Base-by-base conservation (phyloP, 208 protist species). In the Leishmania tropica region DNA sequence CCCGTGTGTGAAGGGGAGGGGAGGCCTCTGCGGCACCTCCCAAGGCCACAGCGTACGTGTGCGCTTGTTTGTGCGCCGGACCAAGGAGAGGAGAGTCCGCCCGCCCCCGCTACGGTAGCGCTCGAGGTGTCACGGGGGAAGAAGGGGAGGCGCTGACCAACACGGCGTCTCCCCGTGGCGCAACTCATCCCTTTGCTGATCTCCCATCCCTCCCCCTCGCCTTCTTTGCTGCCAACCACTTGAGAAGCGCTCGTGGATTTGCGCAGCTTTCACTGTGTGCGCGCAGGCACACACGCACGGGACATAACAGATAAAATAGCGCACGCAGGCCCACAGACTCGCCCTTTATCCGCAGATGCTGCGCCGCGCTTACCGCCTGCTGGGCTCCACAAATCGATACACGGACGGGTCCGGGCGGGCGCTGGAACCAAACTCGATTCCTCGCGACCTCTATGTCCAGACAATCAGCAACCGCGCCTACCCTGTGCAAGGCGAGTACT, bases 381-480 rank as follows among this genome's bases (percentile, higher is more conserved):
- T 94, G 5, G 92, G 90, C 6, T 90, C 88, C 21, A 97, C 95
- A 17, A 97, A 98, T 84, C 93, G 95, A 75, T 98, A 98, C 86
- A 96, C 91, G 13, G 95, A 98, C 79, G 95, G 95, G 76, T 91
- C 89, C 13, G 93, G 93, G 6, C 90, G 95, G 24, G 83, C 79
- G 21, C 83, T 98, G 42, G 90, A 98, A 53, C 51, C 87, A 1
- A 87, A 85, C 74, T 78, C 79, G 6, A 77, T 94, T 19, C 95
- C 95, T 1, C 83, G 71, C 40, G 93, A 96, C 75, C 87, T 96
- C 28, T 87, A 96, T 83, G 64, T 93, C n/a, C 87, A 89, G 65
- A 80, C 92, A n/a, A 96, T 98, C 78, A 98, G 93, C 85, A 95
- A 97, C 84, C 88, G 92, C 15, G 95, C 95, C 45, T 98, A 98